Evolutionary conservation across 2,329 filamentous ascomycete species (phyloP).

Genomic region (Aureobasidium mangrovei): DNA sequence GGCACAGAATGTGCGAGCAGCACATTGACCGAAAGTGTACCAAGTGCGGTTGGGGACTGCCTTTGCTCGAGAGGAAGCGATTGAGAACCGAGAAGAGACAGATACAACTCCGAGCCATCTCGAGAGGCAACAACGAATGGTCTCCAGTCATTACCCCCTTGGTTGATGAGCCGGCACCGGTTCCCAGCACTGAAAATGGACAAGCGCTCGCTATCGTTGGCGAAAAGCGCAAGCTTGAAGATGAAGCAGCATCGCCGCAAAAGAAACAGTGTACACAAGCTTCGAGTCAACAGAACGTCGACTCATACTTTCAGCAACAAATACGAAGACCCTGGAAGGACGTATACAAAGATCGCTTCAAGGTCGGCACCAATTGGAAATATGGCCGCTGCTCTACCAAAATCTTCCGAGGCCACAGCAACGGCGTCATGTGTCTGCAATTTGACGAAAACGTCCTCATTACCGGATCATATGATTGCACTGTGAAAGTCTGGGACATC

Average conservation of each 20-base stretch:
- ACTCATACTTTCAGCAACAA: constrained; percentile 40
- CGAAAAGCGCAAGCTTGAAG: constrained; percentile 16
- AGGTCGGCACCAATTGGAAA: constrained; percentile 96
- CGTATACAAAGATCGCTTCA: constrained; percentile 90
- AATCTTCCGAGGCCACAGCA: constrained; percentile 76
- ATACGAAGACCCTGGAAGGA: constrained; percentile 77
- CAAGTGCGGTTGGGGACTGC: constrained; percentile 92
- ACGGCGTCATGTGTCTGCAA: constrained; percentile 72
- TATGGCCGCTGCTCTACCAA: constrained; percentile 81
- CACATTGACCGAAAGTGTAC: constrained; percentile 90
- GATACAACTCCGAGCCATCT: constrained; percentile 61
- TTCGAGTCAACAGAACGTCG: constrained; percentile 20
- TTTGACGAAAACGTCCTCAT: constrained; percentile 86
- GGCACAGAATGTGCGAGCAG: constrained; percentile 97
- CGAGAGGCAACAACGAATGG: constrained; percentile 47
- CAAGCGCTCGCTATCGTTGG: constrained; percentile 9
- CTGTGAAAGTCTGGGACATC: constrained; percentile 93
- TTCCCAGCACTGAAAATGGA: not conserved
- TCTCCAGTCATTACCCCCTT: constrained; percentile 43
- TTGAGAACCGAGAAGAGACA: constrained; percentile 80
- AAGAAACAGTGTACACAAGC: constrained; percentile 30
- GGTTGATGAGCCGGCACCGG: not conserved
- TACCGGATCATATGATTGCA: constrained; percentile 89
- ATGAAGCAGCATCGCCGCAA: not conserved
- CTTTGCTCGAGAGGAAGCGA: constrained; percentile 78